Percentiles rank a stretch among this genome's conserved stretches.
Conservation (phyloP, 176 grass and related monocot genomes). For the Bolboschoenus planiculmis region DNA sequence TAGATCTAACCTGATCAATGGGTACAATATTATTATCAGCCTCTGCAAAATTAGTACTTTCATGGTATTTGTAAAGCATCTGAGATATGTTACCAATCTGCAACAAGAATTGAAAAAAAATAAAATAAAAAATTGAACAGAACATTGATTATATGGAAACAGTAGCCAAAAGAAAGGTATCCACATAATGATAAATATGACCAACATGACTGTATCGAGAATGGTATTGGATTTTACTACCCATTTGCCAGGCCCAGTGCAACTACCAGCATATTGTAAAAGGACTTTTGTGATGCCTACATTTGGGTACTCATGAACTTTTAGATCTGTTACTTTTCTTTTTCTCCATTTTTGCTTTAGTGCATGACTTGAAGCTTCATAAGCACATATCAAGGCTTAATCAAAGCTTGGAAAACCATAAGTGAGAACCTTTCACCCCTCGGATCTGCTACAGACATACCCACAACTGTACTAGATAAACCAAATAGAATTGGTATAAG, state of each 20-base stretch:
- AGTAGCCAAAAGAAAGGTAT: background rate
- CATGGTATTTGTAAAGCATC: slow-evolving; percentile 50
- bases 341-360: background rate
- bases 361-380: background rate
- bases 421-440: background rate
- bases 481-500: slow-evolving; percentile 11
- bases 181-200: background rate
- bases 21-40: background rate
- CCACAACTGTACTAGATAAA: background rate
- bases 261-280: background rate
- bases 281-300: background rate
- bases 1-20: slow-evolving; percentile 7
- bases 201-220: background rate
- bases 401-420: background rate
- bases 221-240: background rate
- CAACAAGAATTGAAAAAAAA: slow-evolving; percentile 24
- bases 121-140: background rate
- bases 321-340: background rate
- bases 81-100: slow-evolving; percentile 77
- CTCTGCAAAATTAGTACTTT: slow-evolving; percentile 57
- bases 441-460: slow-evolving; percentile 7
- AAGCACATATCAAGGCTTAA: slow-evolving; percentile 19
- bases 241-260: background rate
- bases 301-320: background rate
- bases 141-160: background rate